Evolutionary conservation across 1,139 yeast species (phyloP).

Genomic region (Candida albicans): DNA sequence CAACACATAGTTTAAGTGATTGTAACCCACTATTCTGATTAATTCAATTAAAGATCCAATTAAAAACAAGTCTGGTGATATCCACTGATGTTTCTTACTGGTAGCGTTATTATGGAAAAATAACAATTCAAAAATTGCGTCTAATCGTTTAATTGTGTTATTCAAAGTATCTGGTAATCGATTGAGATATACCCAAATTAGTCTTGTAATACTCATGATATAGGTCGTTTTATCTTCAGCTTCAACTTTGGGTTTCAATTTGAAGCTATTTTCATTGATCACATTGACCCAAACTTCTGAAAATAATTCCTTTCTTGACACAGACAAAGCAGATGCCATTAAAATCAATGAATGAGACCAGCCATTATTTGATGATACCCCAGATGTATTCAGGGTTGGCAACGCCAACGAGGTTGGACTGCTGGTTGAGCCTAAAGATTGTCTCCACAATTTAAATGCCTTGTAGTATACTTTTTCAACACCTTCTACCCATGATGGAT

Average conservation of each 20-base stretch:
- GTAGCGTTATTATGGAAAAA: conserved; percentile 42
- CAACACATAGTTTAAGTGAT: conserved; percentile 74
- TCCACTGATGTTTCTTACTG: conserved; percentile 70
- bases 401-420: conserved; percentile 5
- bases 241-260: conserved; percentile 40
- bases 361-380: conserved; percentile 32
- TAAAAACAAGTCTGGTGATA: conserved; percentile 59
- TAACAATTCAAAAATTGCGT: conserved; percentile 53
- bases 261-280: conserved; percentile 50
- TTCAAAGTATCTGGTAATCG: conserved; percentile 87
- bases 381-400: conserved; percentile 7
- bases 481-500: conserved; percentile 92
- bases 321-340: conserved; percentile 74
- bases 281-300: conserved; percentile 71
- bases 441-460: conserved; percentile 42
- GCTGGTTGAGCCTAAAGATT: conserved; percentile 7
- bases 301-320: conserved; percentile 78
- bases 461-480: conserved; percentile 59
- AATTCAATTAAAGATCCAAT: conserved; percentile 69
- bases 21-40: conserved; percentile 73
- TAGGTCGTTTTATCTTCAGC: conserved; percentile 62
- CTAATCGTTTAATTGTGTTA: conserved; percentile 65
- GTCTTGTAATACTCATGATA: conserved; percentile 65
- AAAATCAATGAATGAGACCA: conserved; percentile 77
- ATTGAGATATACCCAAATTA: conserved; percentile 87